These are phyloP conservation scores for Flaveria brownii DNA, from an alignment of 129 eudicot species.

Conservation along the genomic window DNA sequence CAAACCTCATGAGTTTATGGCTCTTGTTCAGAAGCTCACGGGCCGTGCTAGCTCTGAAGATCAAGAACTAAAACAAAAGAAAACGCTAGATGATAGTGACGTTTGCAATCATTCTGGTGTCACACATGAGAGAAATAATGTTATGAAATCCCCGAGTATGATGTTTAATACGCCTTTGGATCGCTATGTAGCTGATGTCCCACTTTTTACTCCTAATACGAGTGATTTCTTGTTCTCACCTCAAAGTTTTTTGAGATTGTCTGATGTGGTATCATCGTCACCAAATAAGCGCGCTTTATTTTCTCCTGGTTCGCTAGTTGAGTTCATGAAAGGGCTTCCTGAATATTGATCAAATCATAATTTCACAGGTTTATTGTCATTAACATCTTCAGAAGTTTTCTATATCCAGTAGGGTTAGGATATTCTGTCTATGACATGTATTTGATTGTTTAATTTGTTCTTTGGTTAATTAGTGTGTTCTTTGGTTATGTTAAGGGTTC, in stretches of 20 bases:
- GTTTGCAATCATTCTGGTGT: slow-evolving; percentile 25
- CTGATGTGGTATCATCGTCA: slow-evolving; percentile 38
- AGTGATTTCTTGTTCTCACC: slow-evolving; percentile 44
- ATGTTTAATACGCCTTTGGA: slow-evolving; percentile 25
- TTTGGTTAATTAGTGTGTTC: background rate
- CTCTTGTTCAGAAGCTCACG: slow-evolving; percentile 83
- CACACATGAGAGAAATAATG: slow-evolving; percentile 21
- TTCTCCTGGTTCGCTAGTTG: slow-evolving; percentile 39
- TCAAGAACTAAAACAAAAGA: slow-evolving; percentile 11
- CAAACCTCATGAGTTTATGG: slow-evolving; percentile 68
- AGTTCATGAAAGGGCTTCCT: slow-evolving; percentile 46
- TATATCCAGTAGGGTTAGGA: slow-evolving; percentile 1
- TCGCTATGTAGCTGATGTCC: slow-evolving; percentile 39
- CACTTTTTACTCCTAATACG: slow-evolving; percentile 56
- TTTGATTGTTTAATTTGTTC: background rate
- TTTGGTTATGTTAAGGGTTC: slow-evolving; percentile 14
- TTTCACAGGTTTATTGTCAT: background rate
- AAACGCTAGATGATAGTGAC: slow-evolving; percentile 23
- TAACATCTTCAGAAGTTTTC: background rate
- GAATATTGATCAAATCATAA: slow-evolving; percentile 24
- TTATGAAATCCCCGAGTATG: slow-evolving; percentile 26
- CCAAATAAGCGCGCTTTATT: slow-evolving; percentile 33
- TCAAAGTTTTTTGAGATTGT: slow-evolving; percentile 26
- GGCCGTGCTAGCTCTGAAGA: slow-evolving; percentile 36
- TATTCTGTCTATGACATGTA: background rate